These are phyloP conservation scores for Pugionium cornutum DNA, from an alignment of 345 rosid genomes.

Conservation along the genomic window DNA sequence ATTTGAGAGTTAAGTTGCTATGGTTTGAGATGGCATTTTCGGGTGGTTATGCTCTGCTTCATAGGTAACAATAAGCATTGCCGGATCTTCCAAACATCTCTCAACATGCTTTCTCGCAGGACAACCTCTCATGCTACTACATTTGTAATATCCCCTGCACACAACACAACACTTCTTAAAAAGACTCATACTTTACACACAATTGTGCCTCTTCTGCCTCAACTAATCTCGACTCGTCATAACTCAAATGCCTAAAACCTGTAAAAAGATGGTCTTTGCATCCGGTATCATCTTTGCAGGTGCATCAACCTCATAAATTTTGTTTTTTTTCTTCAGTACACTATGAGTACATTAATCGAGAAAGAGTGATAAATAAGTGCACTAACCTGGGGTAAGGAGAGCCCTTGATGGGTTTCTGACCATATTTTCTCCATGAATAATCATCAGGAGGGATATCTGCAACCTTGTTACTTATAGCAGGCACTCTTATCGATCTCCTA, in stretches of 20 bases:
- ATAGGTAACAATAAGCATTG: constrained; percentile 90
- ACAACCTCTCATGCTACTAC: constrained; percentile 98
- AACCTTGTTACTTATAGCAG: constrained; percentile 81
- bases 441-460: constrained; percentile 89
- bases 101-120: constrained; percentile 99
- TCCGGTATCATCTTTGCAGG: no score
- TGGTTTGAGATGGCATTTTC: constrained; percentile 61
- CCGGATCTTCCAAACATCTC: constrained; percentile 87
- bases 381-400: constrained; percentile 80
- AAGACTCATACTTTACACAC: constrained; percentile 10
- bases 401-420: constrained; percentile 83
- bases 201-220: constrained; percentile 1
- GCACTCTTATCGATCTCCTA: constrained; percentile 77
- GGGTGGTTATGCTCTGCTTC: constrained; percentile 97
- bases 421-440: constrained; percentile 82
- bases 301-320: not conserved
- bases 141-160: constrained; percentile 94
- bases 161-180: constrained; percentile 18
- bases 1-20: constrained; percentile 48
- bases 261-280: constrained; percentile 13
- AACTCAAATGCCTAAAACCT: not conserved
- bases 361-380: constrained; percentile 11
- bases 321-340: not conserved
- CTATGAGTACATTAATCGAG: not conserved
- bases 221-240: not conserved